Conservation (phyloP, 106 monocot species). For the Allium cepa region DNA sequence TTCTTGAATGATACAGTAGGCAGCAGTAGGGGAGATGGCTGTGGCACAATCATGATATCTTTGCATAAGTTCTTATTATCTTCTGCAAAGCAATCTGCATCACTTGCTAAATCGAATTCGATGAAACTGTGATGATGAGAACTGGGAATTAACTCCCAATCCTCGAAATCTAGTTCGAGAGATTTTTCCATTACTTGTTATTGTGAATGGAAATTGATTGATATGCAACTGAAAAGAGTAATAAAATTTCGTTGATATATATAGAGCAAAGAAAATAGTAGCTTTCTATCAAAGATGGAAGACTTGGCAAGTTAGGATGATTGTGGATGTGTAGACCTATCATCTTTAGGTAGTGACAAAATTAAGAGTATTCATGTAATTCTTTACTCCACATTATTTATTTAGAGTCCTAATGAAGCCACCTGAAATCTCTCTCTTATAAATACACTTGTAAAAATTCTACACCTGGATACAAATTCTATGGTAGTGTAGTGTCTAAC, state of each 20-base stretch:
- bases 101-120: background rate
- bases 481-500: too few species aligned
- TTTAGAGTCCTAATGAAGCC: too few species aligned
- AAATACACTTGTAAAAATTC: too few species aligned
- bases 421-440: too few species aligned
- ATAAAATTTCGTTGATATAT: background rate
- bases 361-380: background rate
- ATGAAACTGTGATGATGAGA: background rate
- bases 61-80: constrained; percentile 1
- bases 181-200: constrained; percentile 6
- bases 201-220: too few species aligned
- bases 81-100: background rate
- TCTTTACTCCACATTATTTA: too few species aligned
- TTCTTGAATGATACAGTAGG: background rate
- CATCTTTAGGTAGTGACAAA: background rate
- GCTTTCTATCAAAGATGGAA: background rate
- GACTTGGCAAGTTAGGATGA: background rate
- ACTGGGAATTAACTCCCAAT: constrained; percentile 3
- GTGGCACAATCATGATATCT: background rate
- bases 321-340: too few species aligned
- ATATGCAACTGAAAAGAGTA: background rate
- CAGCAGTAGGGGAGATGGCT: background rate
- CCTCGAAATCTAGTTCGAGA: background rate
- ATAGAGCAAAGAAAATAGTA: background rate
- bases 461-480: too few species aligned